Conservation (phyloP, 257 asterid genomes). For the Solanum etuberosum region DNA sequence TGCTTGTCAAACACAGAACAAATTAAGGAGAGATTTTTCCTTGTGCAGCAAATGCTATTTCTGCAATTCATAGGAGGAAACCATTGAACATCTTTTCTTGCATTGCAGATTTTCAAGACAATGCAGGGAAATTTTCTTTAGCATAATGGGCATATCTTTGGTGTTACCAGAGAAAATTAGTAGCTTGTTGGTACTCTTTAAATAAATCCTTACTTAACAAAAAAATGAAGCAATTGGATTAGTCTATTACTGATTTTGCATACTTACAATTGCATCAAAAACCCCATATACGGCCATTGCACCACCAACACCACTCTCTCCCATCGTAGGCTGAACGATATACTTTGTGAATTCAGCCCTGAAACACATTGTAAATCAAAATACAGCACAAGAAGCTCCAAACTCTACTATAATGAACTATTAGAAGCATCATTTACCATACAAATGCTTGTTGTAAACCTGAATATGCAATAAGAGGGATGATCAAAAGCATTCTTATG, state of each 20-base stretch:
- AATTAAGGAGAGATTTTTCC: neutral
- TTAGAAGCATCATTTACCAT: slow-evolving; percentile 38
- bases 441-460: slow-evolving; percentile 96
- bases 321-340: slow-evolving; percentile 68
- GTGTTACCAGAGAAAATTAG: neutral
- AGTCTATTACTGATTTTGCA: neutral
- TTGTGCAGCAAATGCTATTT: neutral
- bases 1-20: neutral
- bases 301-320: slow-evolving; percentile 96
- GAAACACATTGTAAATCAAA: neutral
- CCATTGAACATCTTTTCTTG: neutral
- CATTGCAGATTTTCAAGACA: neutral
- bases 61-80: neutral
- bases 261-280: slow-evolving; percentile 84
- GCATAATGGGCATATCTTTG: neutral
- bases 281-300: slow-evolving; percentile 90
- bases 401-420: neutral
- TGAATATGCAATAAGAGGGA: slow-evolving; percentile 85
- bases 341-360: slow-evolving; percentile 97
- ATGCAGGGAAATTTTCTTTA: neutral
- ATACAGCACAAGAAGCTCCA: neutral
- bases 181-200: neutral
- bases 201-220: neutral
- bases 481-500: slow-evolving; percentile 58
- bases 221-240: neutral